phyloP scores from a whole-genome alignment of 306 rosid genomes.

The Acmispon strigosus region DNA sequence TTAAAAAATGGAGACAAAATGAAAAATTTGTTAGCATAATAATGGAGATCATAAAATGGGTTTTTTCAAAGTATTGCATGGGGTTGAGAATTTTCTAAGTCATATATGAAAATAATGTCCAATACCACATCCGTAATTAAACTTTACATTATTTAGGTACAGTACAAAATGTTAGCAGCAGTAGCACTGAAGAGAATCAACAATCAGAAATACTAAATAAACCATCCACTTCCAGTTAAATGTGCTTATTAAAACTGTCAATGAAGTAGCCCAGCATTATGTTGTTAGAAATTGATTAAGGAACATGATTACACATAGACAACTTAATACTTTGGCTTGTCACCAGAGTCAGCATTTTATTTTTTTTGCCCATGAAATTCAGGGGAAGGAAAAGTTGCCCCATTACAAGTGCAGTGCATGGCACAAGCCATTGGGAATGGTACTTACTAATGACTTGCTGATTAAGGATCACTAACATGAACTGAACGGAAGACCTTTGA shows the following conservation, averaged over 20 bases:
- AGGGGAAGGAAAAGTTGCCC: not conserved
- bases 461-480: not conserved
- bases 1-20: not conserved
- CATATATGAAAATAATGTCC: not conserved
- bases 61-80: no score
- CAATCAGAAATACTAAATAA: conserved; percentile 4
- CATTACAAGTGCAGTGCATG: conserved; percentile 3
- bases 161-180: not conserved
- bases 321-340: not conserved
- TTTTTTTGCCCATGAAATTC: conserved; percentile 7
- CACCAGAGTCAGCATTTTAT: not conserved
- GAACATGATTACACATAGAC: not conserved
- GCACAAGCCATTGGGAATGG: not conserved
- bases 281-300: not conserved
- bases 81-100: no score
- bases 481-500: not conserved
- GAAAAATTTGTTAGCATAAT: not conserved
- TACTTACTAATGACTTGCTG: not conserved
- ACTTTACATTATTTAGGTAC: not conserved
- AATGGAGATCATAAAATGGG: no score
- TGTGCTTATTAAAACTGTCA: not conserved
- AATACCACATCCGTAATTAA: not conserved
- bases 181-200: not conserved
- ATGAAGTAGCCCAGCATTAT: not conserved
- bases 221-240: not conserved